Evolutionary conservation across 352 stramenopile genomes (phyloP).

Genomic region (Globisporangium paroecandrum): DNA sequence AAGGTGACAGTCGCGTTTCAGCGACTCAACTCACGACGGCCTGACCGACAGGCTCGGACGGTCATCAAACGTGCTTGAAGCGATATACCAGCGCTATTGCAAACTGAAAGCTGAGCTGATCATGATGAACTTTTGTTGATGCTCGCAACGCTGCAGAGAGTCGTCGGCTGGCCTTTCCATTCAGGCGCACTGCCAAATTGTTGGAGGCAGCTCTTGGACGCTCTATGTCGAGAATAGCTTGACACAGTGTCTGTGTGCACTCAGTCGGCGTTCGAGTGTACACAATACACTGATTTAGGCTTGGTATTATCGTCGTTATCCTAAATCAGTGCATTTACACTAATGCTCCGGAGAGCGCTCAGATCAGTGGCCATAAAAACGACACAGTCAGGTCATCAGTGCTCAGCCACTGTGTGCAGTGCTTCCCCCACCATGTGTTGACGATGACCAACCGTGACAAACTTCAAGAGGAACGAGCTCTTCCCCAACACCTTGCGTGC

Average conservation of each 20-base stretch:
- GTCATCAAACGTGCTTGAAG: neutral
- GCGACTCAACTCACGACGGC: neutral
- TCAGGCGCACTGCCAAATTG: neutral
- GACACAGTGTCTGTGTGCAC: neutral
- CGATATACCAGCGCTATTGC: neutral
- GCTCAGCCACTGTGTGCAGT: neutral
- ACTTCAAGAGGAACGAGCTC: neutral
- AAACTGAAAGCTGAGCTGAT: neutral
- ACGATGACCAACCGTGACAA: neutral
- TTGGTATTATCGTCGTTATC: neutral
- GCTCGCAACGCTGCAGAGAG: neutral
- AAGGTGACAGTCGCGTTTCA: neutral
- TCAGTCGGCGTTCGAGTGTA: neutral
- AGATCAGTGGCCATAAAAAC: no score
- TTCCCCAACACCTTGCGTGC: neutral
- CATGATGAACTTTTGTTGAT: neutral
- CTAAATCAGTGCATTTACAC: neutral
- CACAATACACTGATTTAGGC: neutral
- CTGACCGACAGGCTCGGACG: neutral
- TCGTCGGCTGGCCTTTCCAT: neutral
- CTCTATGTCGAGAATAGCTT: neutral
- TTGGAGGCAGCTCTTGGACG: neutral
- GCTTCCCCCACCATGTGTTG: neutral
- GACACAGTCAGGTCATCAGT: no score
- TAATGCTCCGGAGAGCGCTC: no score